Evolutionary conservation across 169 alveolate genomes (phyloP), one percentile per base, ranked within the genome.

Genomic region (Toxoplasma gondii): DNA sequence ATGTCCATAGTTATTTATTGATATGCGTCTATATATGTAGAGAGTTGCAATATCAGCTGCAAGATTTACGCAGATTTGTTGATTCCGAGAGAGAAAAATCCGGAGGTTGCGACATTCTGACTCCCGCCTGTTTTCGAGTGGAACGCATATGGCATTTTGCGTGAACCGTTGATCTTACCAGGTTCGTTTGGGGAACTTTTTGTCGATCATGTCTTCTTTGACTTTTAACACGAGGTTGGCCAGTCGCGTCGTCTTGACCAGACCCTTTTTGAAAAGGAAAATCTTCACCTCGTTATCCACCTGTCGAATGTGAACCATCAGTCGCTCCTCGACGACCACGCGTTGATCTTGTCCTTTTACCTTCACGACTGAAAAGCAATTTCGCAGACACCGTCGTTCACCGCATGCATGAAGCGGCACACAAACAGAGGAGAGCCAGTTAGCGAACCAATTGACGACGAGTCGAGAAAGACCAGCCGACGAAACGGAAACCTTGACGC

Each of bases 251-350:
- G 45, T 92, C 36, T 84, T 92, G 29, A 92, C 1, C 31, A 92
- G 16, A 0, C 95, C 95, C 36, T 92, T 92, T 43, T 92, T 86
- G 44, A 53, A 17, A 9, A 81, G 74, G 5, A 1, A 12, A 45
- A 92, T 0, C 16, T 38, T 81, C n/a, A 92, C 53, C 34, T 34
- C 70, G 0, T 49, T 24, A 92, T 92, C 95, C 31, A 36, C 70
- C 53, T 92, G 95, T 38, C 95, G 87, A 5, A 92, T 92, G 38
- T 92, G 93, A 34, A 92, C 43, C n/a, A 74, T 24, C 2, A 92
- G 92, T 4, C 95, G 91, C 80, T 92, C 95, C 92, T 92, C 88
- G 58, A 82, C 74, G 38, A 70, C 12, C 7, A 34, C 87, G 88
- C 38, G 34, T n/a, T 67, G 49, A 12, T 49, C 12, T 12, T 22